Evolutionary conservation across 352 stramenopile genomes (phyloP).

Genomic region (Globisporangium megalacanthum): DNA sequence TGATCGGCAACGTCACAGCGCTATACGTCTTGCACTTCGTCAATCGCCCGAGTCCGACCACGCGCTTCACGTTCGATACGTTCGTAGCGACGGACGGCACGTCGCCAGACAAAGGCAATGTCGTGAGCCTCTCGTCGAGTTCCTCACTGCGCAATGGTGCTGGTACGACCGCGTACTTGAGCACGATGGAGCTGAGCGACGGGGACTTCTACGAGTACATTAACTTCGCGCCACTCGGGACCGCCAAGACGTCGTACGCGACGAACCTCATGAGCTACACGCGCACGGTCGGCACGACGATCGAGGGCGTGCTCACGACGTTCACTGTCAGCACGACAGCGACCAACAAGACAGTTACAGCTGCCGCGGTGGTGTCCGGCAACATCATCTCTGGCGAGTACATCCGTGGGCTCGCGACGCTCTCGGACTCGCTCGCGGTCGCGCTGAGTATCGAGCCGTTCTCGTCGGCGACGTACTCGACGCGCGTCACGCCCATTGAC

Average conservation of each 20-base stretch:
- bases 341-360: conserved; percentile 27
- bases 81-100: conserved; percentile 19
- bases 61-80: conserved; percentile 31
- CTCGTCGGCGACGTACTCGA: conserved; percentile 9
- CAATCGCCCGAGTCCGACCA: conserved; percentile 32
- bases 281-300: conserved; percentile 15
- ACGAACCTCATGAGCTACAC: conserved; percentile 54
- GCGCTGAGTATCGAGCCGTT: conserved; percentile 18
- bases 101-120: conserved; percentile 20
- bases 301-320: conserved; percentile 46
- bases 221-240: conserved; percentile 44
- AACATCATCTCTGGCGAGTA: conserved; percentile 19
- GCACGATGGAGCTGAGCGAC: conserved; percentile 22
- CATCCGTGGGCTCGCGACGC: conserved; percentile 48
- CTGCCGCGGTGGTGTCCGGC: conserved; percentile 6
- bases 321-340: conserved; percentile 21
- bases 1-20: conserved; percentile 51
- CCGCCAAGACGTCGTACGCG: conserved; percentile 21
- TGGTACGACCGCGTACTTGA: conserved; percentile 63
- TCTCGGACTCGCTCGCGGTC: conserved; percentile 46
- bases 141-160: conserved; percentile 42
- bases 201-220: conserved; percentile 28
- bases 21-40: conserved; percentile 66
- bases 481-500: conserved; percentile 25
- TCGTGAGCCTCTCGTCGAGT: conserved; percentile 31